Base-by-base conservation (phyloP, 2,329 filamentous ascomycete species). In the Pseudopithomyces chartarum region DNA sequence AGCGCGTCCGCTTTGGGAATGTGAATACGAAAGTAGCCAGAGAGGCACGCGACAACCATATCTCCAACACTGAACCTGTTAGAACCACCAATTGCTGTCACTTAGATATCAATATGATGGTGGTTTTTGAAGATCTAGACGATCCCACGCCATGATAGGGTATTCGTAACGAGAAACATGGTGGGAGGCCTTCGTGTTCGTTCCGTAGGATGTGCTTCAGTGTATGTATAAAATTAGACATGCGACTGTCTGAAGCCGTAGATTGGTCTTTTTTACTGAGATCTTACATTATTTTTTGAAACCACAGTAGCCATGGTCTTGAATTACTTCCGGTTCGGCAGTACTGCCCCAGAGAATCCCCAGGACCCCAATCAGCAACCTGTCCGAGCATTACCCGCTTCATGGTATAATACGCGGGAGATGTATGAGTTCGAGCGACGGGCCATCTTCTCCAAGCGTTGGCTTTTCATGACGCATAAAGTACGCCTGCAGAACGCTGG, bases 381-480 rank as follows among this genome's bases (percentile, higher is more conserved):
- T 7, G 61, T 71, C 2, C 68, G 73, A 42, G 73, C 75, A 29
- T 63, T 80, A 5, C 77, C 79, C 6, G 70, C 78, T 43, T 79
- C 78, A 60, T 80, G 78, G 79, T 81, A 80, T 61, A 74, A 71
- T 33, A 76, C 70, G 8, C 63, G 67, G n/a, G 74, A 73, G 19
- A 76, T 80, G 69, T 82, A 80, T 58, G 73, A 80, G 59, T 73
- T 81, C 10, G 80, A 82, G 59, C 69, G 79, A 5, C 74, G 79
- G 3, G 78, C 79, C 32, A 77, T 81, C 38, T 81, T 81, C 60
- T 76, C 73, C 3, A 69, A 68, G 29, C 65, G 67, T 40, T 77
- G 74, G 74, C 63, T 74, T n/a, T 68, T 77, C 54, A 68, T 76
- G 47, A 74, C 73, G 23, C 71, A 75, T 45, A 67, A 56, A 36